A percentile compares a stretch with the other conserved stretches of the same genome.
phyloP scores from a whole-genome alignment of 371 early-diverging fungal species.

The Dinochytrium kinnereticum region DNA sequence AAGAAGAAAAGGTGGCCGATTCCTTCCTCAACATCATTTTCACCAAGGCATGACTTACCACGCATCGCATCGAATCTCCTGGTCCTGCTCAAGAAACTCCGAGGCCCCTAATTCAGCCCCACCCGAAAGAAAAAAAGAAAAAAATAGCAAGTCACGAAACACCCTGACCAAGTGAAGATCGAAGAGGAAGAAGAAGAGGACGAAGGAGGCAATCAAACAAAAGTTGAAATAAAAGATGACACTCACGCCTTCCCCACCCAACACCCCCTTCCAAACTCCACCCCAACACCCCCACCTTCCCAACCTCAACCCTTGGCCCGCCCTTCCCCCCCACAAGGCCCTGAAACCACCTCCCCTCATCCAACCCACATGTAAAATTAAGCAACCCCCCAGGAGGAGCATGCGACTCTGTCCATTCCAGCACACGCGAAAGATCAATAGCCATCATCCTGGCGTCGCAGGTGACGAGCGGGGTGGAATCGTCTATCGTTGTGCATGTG shows the following conservation, averaged over 20 bases:
- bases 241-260: constrained; percentile 29
- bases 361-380: background rate
- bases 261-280: constrained; percentile 20
- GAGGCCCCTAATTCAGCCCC: no score
- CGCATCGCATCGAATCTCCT: constrained; percentile 5
- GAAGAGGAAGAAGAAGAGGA: background rate
- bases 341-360: constrained; percentile 21
- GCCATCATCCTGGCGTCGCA: background rate
- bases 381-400: background rate
- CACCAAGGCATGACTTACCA: constrained; percentile 1
- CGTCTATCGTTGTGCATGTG: background rate
- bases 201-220: background rate
- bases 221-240: background rate
- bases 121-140: no score
- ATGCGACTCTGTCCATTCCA: background rate
- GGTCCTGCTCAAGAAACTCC: background rate
- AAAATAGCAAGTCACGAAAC: background rate
- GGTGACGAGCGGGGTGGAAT: background rate
- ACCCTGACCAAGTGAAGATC: background rate
- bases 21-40: background rate
- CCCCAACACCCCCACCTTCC: background rate
- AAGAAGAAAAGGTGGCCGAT: no score
- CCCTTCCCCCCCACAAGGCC: constrained; percentile 18
- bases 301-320: background rate
- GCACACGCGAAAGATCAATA: background rate